Evolutionary conservation across 306 rosid genomes (phyloP), one percentile per base, ranked within the genome.

Genomic region (Quercus berberidifolia): DNA sequence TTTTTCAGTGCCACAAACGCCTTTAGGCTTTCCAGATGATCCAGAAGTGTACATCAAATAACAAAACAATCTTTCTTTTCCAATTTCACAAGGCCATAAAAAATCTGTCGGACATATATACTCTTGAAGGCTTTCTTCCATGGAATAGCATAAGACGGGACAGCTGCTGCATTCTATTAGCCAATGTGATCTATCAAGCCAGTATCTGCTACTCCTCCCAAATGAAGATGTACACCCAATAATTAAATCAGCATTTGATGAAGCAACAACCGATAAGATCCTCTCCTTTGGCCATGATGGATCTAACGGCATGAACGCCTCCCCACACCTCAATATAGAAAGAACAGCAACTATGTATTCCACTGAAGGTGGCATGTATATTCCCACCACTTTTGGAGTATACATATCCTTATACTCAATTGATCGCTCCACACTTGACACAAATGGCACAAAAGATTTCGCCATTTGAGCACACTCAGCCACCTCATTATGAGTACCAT

Each of bases 41-140:
- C 97, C 99, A 38, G 99, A 94, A 46, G 99, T 94, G 84, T 87
- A 87, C 97, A 94, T 87, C 73, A 94, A 70, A 76, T 94, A 94
- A 79, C 97, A 91, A 84, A 91, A 94, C 11, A 83, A 68, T 76
- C 93, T 88, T 81, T 79, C 84, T 56, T 81, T 86, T 73, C 76
- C 91, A 74, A 26, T 76, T 78, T 80, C 86, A 81, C 97, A 92
- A 15, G 85, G 87, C 85, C 92, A 92, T 31, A 75, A 76, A 46
- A 84, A 82, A 83, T 80, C 81, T 59, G 12, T 67, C n/a, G 76
- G 55, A 71, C 20, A 55, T 31, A 72, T 69, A 63, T 26, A 62
- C 75, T 77, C 83, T 75, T 51, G 84, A 57, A 68, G 75, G 59
- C 64, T 81, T 83, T 86, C 88, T 77, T 82, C 89, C 76, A 90